Base-by-base conservation (phyloP, 1,284 basidiomycete genomes). In the Leucoagaricus sp. region DNA sequence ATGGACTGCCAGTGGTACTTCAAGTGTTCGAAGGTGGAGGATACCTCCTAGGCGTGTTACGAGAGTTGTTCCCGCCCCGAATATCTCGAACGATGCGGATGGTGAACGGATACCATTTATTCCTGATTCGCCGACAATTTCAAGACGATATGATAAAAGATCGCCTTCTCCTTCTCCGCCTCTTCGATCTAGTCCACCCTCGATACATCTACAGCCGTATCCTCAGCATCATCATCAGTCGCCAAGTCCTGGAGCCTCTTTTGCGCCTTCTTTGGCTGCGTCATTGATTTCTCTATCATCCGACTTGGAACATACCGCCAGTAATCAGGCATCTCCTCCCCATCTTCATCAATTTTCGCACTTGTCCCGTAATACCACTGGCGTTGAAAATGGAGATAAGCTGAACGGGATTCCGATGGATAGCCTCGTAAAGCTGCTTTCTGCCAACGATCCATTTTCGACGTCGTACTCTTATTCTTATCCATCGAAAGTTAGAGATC, bases 1-100 rank as follows among this genome's bases (percentile, higher is more conserved):
- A 2, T 99, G 96, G 96, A 93, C 96, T 0, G 94, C 96, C 0
- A 90, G 89, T 1, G 89, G 91, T 2, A 85, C 81, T 53, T 92
- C 93, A 6, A 88, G 82, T 60, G 82, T 98, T 61, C 86, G 82
- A 64, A 80, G 94, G 26, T 99, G 96, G 96, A 79, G 76, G 42
- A 78, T 84, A 0, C 85, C 85, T 0, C 70, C 71, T 33, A 72
- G 77, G 26, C 69, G 80, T n/a, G 66, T 75, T 0, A 64, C 68
- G 10, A 69, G 79, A 48, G 71, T 72, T 0, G 62, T 68, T 1
- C 63, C 70, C 0, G 56, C 71, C n/a, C n/a, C 2, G 8, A 36
- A n/a, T 13, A 42, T 60, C 8, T 52, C 13, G 28, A 19, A 66
- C n/a, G 68, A 72, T 10, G 52, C 57, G 0, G 72, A 71, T 13